These are phyloP conservation scores for Lactarius sp. DNA, from an alignment of 768 basidiomycete genomes.

Conservation along the genomic window DNA sequence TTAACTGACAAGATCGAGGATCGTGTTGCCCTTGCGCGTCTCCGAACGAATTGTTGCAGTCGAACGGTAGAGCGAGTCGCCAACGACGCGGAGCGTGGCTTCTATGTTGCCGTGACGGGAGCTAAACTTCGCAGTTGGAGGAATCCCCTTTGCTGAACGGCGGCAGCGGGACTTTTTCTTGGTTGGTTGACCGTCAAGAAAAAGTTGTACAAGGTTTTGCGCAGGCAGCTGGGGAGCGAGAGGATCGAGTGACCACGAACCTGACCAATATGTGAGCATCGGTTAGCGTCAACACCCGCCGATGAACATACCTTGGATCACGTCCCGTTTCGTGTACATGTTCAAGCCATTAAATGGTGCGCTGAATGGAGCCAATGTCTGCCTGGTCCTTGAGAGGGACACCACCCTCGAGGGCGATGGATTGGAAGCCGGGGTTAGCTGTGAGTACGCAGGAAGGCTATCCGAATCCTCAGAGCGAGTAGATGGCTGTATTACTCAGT, in stretches of 20 bases:
- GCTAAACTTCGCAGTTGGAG: slow-evolving; percentile 10
- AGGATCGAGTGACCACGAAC: slow-evolving; percentile 22
- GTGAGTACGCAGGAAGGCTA: slow-evolving; percentile 11
- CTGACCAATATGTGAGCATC: slow-evolving; percentile 4
- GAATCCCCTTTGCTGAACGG: background rate
- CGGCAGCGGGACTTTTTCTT: background rate
- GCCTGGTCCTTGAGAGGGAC: background rate
- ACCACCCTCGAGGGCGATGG: background rate
- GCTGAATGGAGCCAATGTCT: background rate
- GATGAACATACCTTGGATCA: slow-evolving; percentile 18
- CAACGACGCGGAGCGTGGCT: slow-evolving; percentile 11
- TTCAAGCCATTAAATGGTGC: slow-evolving; percentile 16
- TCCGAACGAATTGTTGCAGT: slow-evolving; percentile 14
- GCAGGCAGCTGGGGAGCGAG: background rate
- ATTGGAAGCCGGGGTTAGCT: background rate
- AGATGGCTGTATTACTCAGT: background rate
- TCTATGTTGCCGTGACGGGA: slow-evolving; percentile 19
- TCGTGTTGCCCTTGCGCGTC: slow-evolving; percentile 11
- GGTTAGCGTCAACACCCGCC: no score
- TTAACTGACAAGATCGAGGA: slow-evolving; percentile 19
- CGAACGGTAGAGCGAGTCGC: slow-evolving; percentile 10
- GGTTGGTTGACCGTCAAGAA: slow-evolving; percentile 2
- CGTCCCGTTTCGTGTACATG: slow-evolving; percentile 3
- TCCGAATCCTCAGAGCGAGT: background rate
- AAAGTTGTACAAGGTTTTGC: slow-evolving; percentile 9